Evolutionary conservation across 805 yeast species (phyloP).

Genomic region (Yarrowia sp.): DNA sequence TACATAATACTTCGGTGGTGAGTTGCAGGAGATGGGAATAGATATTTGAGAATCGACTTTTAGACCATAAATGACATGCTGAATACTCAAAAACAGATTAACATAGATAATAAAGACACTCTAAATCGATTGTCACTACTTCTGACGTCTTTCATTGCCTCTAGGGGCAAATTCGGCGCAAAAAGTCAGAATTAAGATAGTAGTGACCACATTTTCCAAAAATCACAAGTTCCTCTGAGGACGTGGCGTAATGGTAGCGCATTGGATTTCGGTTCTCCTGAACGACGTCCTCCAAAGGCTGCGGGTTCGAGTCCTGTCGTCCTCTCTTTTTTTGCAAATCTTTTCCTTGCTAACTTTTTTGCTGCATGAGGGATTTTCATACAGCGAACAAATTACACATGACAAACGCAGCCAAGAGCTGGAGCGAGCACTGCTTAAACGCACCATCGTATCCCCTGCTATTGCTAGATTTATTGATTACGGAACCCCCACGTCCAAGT

Average conservation of each 20-base stretch:
- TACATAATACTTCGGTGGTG: too few relatives aligned
- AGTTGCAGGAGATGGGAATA: too few relatives aligned
- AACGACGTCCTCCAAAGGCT: constrained; percentile 19
- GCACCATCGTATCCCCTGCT: neutral
- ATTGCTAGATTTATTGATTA: too few relatives aligned
- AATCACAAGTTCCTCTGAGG: neutral
- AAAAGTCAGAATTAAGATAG: neutral
- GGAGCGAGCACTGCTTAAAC: neutral
- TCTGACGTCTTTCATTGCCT: neutral
- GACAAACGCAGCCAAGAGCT: constrained; percentile 2
- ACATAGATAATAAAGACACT: too few relatives aligned
- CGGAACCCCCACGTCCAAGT: too few relatives aligned
- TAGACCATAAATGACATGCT: too few relatives aligned
- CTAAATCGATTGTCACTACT: too few relatives aligned
- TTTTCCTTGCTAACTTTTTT: neutral
- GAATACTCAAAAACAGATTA: too few relatives aligned
- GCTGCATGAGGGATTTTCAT: constrained; percentile 1
- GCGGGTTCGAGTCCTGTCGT: constrained; percentile 22
- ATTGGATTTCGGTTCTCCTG: constrained; percentile 16
- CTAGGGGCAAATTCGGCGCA: neutral
- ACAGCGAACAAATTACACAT: neutral
- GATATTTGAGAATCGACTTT: too few relatives aligned
- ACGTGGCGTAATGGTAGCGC: constrained; percentile 20
- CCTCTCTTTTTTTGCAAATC: constrained; percentile 1
- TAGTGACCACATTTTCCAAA: neutral